phyloP scores from a whole-genome alignment of 352 stramenopile species.

The Phytophthora sp. region DNA sequence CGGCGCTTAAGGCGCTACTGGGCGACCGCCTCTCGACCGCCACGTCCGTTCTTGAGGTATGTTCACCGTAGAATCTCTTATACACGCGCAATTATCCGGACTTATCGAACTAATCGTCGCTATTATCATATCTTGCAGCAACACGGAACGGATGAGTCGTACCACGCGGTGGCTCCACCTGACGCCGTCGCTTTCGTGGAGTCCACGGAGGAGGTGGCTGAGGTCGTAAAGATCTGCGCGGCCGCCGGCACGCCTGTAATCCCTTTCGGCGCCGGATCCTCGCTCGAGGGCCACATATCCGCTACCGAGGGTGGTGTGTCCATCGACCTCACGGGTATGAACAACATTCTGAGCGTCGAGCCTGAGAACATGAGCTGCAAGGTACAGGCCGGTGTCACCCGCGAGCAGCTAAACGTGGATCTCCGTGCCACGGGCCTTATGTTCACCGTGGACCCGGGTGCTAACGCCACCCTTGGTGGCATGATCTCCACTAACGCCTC shows the following conservation, averaged over 20 bases:
- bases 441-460: conserved; percentile 97
- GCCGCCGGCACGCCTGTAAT: conserved; percentile 91
- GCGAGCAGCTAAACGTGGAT: conserved; percentile 91
- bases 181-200: conserved; percentile 89
- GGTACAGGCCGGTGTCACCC: conserved; percentile 95
- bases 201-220: conserved; percentile 87
- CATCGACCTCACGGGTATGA: conserved; percentile 90
- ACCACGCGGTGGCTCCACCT: conserved; percentile 85
- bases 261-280: conserved; percentile 93
- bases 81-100: background rate
- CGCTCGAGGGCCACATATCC: conserved; percentile 96
- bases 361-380: conserved; percentile 90
- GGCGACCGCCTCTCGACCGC: conserved; percentile 78
- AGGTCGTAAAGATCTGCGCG: conserved; percentile 92
- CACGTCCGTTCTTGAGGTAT: conserved; percentile 61
- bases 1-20: conserved; percentile 59
- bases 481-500: conserved; percentile 94
- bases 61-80: background rate
- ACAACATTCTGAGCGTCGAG: conserved; percentile 72
- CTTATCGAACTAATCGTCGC: background rate
- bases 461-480: conserved; percentile 96
- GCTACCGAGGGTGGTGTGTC: conserved; percentile 90
- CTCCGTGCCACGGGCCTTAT: conserved; percentile 90
- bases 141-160: conserved; percentile 92
- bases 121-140: conserved; percentile 44